A percentile compares a stretch with the other conserved stretches of the same genome.
These are phyloP conservation scores for Pythium diclinum DNA, from an alignment of 352 stramenopile genomes.

Conservation along the genomic window DNA sequence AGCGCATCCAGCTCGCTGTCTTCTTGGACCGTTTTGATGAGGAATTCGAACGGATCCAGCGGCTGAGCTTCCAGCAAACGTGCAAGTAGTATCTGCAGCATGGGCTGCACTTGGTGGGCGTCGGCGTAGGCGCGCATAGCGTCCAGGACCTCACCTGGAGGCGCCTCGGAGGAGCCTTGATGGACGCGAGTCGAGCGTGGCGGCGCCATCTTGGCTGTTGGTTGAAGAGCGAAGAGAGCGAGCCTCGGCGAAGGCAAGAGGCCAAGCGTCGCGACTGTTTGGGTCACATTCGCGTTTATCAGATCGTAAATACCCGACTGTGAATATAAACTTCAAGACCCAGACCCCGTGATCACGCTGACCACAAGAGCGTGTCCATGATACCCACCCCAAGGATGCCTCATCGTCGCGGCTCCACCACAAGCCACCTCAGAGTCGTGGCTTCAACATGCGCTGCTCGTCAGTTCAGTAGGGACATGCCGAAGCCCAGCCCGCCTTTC, in stretches of 20 bases:
- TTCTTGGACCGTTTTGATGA: slow-evolving; percentile 54
- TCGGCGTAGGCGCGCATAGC: slow-evolving; percentile 60
- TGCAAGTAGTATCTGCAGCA: slow-evolving; percentile 61
- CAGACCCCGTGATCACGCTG: too few relatives aligned
- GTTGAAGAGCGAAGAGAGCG: background rate
- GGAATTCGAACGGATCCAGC: slow-evolving; percentile 63
- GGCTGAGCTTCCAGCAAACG: slow-evolving; percentile 58
- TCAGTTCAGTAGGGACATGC: background rate
- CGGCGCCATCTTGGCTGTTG: slow-evolving; percentile 22
- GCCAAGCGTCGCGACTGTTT: slow-evolving; percentile 6
- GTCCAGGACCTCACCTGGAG: slow-evolving; percentile 39
- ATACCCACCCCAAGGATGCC: too few relatives aligned
- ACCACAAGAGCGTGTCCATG: too few relatives aligned
- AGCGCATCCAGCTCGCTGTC: slow-evolving; percentile 53
- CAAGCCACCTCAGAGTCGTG: background rate
- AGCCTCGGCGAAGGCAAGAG: background rate
- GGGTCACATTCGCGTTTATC: background rate
- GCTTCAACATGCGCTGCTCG: background rate
- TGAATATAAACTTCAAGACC: too few relatives aligned
- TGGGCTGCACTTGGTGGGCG: slow-evolving; percentile 53
- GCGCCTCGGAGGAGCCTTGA: slow-evolving; percentile 23
- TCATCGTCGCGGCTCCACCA: background rate
- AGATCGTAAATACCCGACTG: background rate
- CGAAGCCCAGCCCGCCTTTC: background rate
- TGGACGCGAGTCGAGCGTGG: slow-evolving; percentile 36